Evolutionary conservation across 2,329 filamentous ascomycete genomes (phyloP).

Genomic region (Ceratocystis papillata): DNA sequence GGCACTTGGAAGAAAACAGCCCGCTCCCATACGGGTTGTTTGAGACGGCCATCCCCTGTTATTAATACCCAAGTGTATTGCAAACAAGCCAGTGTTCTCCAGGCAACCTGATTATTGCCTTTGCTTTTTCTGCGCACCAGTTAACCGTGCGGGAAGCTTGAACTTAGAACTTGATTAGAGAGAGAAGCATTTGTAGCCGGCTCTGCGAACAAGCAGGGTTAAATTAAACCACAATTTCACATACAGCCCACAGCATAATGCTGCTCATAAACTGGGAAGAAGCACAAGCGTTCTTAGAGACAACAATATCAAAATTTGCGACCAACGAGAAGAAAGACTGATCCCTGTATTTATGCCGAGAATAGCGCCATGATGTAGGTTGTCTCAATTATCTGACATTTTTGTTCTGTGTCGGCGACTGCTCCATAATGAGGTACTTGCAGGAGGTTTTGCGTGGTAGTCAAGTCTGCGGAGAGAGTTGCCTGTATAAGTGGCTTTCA

Average conservation of each 20-base stretch:
- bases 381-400: background rate
- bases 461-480: background rate
- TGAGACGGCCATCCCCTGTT: background rate
- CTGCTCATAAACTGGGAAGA: background rate
- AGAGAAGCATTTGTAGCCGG: background rate
- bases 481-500: background rate
- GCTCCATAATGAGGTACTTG: too few relatives aligned
- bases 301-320: slow-evolving; percentile 13
- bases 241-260: background rate
- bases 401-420: background rate
- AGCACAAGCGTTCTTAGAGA: slow-evolving; percentile 12
- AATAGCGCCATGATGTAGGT: slow-evolving; percentile 3
- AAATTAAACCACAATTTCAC: background rate
- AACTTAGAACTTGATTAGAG: background rate
- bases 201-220: background rate
- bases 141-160: background rate
- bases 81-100: slow-evolving; percentile 2
- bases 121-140: background rate
- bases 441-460: too few relatives aligned
- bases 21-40: background rate
- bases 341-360: slow-evolving; percentile 14
- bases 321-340: slow-evolving; percentile 1
- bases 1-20: slow-evolving; percentile 1
- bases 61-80: background rate
- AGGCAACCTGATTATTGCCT: background rate